Evolutionary conservation across 768 basidiomycete species (phyloP).

Genomic region (Hydnomerulius pinastri): DNA sequence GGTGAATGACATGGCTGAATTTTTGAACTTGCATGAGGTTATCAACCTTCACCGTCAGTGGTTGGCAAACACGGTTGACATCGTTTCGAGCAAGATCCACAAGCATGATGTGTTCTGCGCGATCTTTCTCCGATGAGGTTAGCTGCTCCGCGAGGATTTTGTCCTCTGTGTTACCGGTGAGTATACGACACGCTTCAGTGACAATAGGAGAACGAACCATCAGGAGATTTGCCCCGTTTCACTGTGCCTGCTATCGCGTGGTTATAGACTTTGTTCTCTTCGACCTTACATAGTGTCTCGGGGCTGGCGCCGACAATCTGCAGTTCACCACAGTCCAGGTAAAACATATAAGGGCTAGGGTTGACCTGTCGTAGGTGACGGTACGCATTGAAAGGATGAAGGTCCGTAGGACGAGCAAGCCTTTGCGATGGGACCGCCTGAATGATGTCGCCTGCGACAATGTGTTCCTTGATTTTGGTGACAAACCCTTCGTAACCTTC

Average conservation of each 20-base stretch:
- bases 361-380: constrained; percentile 92
- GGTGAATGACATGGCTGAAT: constrained; percentile 97
- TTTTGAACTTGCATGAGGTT: constrained; percentile 91
- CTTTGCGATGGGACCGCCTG: constrained; percentile 98
- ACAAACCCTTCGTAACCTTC: constrained; percentile 91
- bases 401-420: constrained; percentile 75
- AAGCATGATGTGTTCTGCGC: constrained; percentile 98
- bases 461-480: constrained; percentile 89
- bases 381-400: constrained; percentile 98
- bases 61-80: constrained; percentile 95
- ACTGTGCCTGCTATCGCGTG: constrained; percentile 98
- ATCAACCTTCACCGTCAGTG: constrained; percentile 94
- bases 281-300: constrained; percentile 96
- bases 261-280: constrained; percentile 89
- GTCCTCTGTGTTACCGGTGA: constrained; percentile 71
- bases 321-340: constrained; percentile 88
- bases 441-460: constrained; percentile 96
- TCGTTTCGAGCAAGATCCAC: constrained; percentile 98
- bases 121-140: constrained; percentile 86
- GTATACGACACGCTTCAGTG: constrained; percentile 6
- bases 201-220: constrained; percentile 57
- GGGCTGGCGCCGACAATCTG: constrained; percentile 98
- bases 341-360: constrained; percentile 99
- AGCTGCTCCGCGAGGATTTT: constrained; percentile 72
- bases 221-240: constrained; percentile 78